Conservation (phyloP, 1,139 yeast genomes). For the Wickerhamomyces sp. region DNA sequence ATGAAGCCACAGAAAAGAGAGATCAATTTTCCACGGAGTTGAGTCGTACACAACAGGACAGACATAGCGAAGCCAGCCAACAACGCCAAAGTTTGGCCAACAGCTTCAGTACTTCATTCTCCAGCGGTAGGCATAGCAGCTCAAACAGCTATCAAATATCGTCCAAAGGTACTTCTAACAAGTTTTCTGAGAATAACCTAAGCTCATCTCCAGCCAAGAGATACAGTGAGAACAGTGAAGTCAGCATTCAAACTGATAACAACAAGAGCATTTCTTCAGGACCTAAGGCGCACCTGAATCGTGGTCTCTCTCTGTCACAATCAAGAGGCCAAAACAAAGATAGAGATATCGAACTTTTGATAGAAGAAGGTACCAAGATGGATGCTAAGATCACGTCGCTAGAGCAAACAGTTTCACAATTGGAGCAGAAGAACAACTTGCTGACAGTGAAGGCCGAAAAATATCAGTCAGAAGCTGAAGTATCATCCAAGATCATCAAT, state of each 20-base stretch:
- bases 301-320: slow-evolving; percentile 21
- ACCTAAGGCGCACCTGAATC: slow-evolving; percentile 9
- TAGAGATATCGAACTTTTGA: slow-evolving; percentile 31
- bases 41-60: neutral
- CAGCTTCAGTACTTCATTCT: neutral
- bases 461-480: slow-evolving; percentile 16
- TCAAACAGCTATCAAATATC: neutral
- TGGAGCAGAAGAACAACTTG: slow-evolving; percentile 26
- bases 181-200: neutral
- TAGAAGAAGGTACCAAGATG: slow-evolving; percentile 38
- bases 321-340: slow-evolving; percentile 27
- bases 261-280: slow-evolving; percentile 1
- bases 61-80: neutral
- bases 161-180: neutral
- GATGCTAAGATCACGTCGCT: slow-evolving; percentile 21
- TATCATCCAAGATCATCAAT: slow-evolving; percentile 16
- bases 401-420: slow-evolving; percentile 26
- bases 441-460: slow-evolving; percentile 21
- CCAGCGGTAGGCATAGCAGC: neutral
- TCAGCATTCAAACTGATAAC: slow-evolving; percentile 9
- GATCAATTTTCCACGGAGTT: neutral
- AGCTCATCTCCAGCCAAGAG: slow-evolving; percentile 9
- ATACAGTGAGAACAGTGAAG: slow-evolving; percentile 4
- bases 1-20: slow-evolving; percentile 17
- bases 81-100: neutral